Base-by-base conservation (phyloP, 805 yeast species). In the Candida montana region DNA sequence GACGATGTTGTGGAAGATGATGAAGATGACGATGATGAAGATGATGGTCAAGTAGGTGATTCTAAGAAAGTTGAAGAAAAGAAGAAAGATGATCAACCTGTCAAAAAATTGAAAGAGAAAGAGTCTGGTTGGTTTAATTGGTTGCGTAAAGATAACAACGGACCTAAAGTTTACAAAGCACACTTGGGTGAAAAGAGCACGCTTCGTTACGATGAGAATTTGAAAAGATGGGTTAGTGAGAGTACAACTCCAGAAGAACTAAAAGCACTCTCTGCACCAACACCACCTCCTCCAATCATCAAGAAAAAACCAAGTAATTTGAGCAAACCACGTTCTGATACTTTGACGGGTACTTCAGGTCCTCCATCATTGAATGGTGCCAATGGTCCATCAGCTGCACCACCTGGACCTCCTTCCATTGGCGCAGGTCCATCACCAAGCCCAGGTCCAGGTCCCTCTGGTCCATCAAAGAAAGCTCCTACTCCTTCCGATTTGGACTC, bases 151-250 rank as follows among this genome's bases (percentile, higher is more conserved):
- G 62, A 68, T 3, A 71, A 69, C 10, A 81, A 76, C 35, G 85
- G 77, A 39, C 87, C 86, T 31, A 86, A 85, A 55, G 84, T 89
- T 0, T 73, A 81, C 47, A 76, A 78, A 48, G 98, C 96, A 29
- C 88, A 93, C 51, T 65, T 93, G 40, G 99, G 98, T 11, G 86
- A 83, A 43, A 74, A 79, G 45, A 83, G 72, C 56, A 68, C 75
- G 15, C 83, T 93, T 57, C 74, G 77, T 54, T 93, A 79, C 59
- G 96, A 90, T 64, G 91, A 86, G 53, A 78, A 83, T 45, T 72
- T 83, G 56, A 81, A 83, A 58, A 75, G 96, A 54, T 93, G 97
- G 96, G 77, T 93, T 39, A 81, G 87, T 56, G 77, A 75, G 41
- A 75, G 78, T 47, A 78, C 76, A 4, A 75, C 81, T 20, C 69